A percentile compares a stretch with the other conserved stretches of the same genome.
These are phyloP conservation scores for Achaetomiella virescens DNA, from an alignment of 495 filamentous ascomycete genomes.

Conservation along the genomic window DNA sequence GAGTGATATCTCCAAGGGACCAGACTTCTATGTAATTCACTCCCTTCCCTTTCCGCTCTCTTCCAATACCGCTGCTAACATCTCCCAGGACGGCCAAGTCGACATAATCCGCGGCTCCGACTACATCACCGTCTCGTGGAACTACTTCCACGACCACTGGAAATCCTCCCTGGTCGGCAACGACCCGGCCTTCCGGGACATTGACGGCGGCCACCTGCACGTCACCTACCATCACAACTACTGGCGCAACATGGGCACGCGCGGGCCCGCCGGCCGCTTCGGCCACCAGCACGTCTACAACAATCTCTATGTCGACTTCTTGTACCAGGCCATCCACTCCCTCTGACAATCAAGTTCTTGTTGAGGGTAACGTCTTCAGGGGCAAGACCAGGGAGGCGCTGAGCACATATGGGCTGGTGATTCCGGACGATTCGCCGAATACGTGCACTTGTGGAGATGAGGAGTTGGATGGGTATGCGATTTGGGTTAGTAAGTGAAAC, in stretches of 20 bases:
- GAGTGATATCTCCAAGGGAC: constrained; percentile 49
- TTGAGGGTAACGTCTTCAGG: constrained; percentile 45
- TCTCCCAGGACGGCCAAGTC: constrained; percentile 50
- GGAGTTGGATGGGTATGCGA: constrained; percentile 26
- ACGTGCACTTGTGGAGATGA: constrained; percentile 23
- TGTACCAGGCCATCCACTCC: constrained; percentile 49
- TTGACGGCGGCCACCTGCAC: constrained; percentile 50
- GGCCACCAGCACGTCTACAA: constrained; percentile 50
- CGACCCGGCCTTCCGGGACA: constrained; percentile 39
- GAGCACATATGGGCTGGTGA: constrained; percentile 43
- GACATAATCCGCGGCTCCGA: constrained; percentile 53
- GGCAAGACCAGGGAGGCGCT: constrained; percentile 38
- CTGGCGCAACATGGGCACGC: constrained; percentile 57
- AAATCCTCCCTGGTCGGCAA: constrained; percentile 60
- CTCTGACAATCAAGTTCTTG: constrained; percentile 48
- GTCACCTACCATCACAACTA: constrained; percentile 58
- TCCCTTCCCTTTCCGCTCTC: constrained; percentile 14
- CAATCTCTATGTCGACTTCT: constrained; percentile 38
- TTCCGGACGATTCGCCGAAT: constrained; percentile 36
- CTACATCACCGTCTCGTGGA: constrained; percentile 46
- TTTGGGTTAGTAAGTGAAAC: constrained; percentile 37
- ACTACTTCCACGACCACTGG: constrained; percentile 56
- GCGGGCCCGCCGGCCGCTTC: constrained; percentile 56
- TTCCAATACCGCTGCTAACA: constrained; percentile 13
- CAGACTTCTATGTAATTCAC: constrained; percentile 55